Evolutionary conservation across 768 basidiomycete species (phyloP).

Genomic region (Lactarius indigo): DNA sequence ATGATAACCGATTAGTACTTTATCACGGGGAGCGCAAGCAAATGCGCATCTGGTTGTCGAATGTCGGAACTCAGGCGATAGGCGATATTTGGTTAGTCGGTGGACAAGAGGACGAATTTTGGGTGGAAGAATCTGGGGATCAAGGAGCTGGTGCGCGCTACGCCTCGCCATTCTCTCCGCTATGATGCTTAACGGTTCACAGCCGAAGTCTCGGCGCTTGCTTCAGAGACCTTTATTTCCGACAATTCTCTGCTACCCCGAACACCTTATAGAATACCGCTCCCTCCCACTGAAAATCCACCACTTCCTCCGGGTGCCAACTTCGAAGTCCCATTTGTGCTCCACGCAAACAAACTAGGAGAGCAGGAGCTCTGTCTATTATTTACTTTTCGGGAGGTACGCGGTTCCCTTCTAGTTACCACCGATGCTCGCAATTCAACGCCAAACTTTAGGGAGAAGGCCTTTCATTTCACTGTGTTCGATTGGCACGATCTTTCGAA

Average conservation of each 20-base stretch:
- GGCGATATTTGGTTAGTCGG: conserved; percentile 69
- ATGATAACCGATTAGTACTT: conserved; percentile 49
- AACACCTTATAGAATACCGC: conserved; percentile 45
- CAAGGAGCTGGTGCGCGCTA: conserved; percentile 4
- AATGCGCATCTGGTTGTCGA: conserved; percentile 57
- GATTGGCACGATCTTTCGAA: conserved; percentile 52
- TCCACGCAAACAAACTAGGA: conserved; percentile 50
- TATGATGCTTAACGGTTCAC: not conserved
- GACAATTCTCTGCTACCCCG: conserved; percentile 50
- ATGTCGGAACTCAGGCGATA: conserved; percentile 58
- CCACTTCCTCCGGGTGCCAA: conserved; percentile 47
- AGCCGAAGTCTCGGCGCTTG: conserved; percentile 15
- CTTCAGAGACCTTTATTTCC: conserved; percentile 42
- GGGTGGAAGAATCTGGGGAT: conserved; percentile 39
- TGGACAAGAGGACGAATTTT: conserved; percentile 60
- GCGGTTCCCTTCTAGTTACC: conserved; percentile 9
- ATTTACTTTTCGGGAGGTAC: conserved; percentile 65
- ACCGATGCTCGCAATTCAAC: not conserved
- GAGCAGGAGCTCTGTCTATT: conserved; percentile 54
- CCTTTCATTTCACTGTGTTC: conserved; percentile 53
- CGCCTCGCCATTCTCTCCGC: conserved; percentile 11
- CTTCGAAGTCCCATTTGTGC: conserved; percentile 47
- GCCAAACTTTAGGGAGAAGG: conserved; percentile 39
- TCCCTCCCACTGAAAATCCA: conserved; percentile 31
- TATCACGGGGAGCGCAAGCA: conserved; percentile 65